Percentiles rank a stretch among this genome's conserved stretches.
Conservation (phyloP, 805 yeast species). For the Saccharomycopsis sp. region DNA sequence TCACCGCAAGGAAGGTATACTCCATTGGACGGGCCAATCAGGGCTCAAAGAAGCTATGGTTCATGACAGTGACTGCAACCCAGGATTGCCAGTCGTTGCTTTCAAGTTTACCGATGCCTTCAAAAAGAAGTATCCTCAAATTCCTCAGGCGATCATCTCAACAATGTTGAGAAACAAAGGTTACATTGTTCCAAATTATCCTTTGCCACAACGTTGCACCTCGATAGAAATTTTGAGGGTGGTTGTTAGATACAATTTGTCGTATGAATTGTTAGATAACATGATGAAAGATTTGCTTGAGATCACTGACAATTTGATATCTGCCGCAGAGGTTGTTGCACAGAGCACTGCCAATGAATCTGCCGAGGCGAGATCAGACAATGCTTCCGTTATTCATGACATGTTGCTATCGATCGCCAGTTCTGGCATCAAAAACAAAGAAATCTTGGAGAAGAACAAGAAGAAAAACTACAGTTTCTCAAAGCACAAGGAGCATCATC, state of each 20-base stretch:
- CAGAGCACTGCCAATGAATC: conserved; percentile 20
- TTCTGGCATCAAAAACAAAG: conserved; percentile 42
- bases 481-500: no score
- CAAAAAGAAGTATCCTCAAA: conserved; percentile 54
- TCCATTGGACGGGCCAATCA: neutral
- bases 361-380: conserved; percentile 23
- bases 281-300: conserved; percentile 53
- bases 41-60: no score
- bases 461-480: no score
- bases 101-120: conserved; percentile 62
- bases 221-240: conserved; percentile 70
- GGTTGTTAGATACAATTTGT: conserved; percentile 66
- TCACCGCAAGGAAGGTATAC: conserved; percentile 46
- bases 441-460: no score
- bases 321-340: conserved; percentile 32
- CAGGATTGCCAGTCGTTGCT: conserved; percentile 86
- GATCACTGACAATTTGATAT: conserved; percentile 43
- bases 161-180: conserved; percentile 68
- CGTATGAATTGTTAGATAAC: conserved; percentile 50
- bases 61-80: conserved; percentile 34
- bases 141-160: conserved; percentile 74
- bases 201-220: conserved; percentile 54
- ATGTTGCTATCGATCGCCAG: conserved; percentile 47
- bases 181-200: conserved; percentile 85
- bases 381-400: conserved; percentile 32